Base-by-base conservation (phyloP, 2,329 filamentous ascomycete genomes). In the Delphinella strobiligena region DNA sequence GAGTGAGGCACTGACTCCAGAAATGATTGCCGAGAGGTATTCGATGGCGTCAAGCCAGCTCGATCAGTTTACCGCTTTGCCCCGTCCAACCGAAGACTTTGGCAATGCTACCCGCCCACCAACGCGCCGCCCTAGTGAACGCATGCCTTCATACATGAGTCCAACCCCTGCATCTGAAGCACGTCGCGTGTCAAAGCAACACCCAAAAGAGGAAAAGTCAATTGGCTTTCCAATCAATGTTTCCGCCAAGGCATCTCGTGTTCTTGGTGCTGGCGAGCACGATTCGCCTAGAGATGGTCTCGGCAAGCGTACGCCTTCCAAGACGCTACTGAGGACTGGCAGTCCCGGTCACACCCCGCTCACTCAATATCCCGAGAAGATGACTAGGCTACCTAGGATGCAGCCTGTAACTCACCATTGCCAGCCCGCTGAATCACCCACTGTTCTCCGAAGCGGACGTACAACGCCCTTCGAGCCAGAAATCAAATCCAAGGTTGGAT, bases 111-210 rank as follows among this genome's bases (percentile, higher is more conserved):
- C n/a, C n/a, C n/a, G n/a, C n/a, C n/a, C n/a, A n/a, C n/a, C n/a
- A n/a, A 19, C 18, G n/a, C 27, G 9, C 5, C 10, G 10, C 3
- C 22, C 14, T 11, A 31, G 17, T n/a, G 33, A 32, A 7, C 24
- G 33, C 5, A 16, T 40, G 12, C 38, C 38, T 4, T 40, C 38
- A 15, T 40, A 40, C 14, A 40, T 40, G 38, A 24, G 35, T 30
- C 38, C 38, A 10, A 40, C 38, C 8, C 38, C 38, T 22, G 38
- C 38, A 7, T 40, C 38, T 11, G 38, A 40, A 16, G 38, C 38
- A 16, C 38, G 38, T n/a, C n/a, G n/a, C n/a, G n/a, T n/a, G n/a
- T n/a, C n/a, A n/a, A n/a, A n/a, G n/a, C n/a, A n/a, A n/a, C n/a
- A n/a, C n/a, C n/a, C n/a, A n/a, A n/a, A n/a, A n/a, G n/a, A n/a